phyloP scores from a whole-genome alignment of 192 early-diverging fungal genomes.

The Powellomyces hirtus region DNA sequence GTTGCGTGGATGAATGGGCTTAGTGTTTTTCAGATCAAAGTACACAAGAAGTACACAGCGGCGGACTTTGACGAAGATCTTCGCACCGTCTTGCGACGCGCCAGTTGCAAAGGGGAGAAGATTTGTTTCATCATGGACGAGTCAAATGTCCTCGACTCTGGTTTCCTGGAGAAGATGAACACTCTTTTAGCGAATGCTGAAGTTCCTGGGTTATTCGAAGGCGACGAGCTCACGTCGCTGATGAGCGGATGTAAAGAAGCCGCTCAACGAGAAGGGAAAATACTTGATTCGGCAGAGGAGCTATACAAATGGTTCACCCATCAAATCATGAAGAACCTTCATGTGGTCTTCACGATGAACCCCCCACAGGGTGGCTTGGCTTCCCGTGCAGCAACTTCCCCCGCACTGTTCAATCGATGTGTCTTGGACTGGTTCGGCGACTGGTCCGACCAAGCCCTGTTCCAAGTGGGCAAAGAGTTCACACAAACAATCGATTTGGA shows the following conservation, averaged over 20 bases:
- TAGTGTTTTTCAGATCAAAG: constrained; percentile 93
- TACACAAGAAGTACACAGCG: constrained; percentile 94
- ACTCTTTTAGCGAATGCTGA: constrained; percentile 98
- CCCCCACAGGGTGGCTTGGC: constrained; percentile 91
- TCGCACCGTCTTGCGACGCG: constrained; percentile 78
- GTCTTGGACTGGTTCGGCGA: constrained; percentile 99
- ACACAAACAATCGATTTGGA: constrained; percentile 89
- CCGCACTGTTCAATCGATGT: constrained; percentile 99
- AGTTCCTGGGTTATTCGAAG: constrained; percentile 98
- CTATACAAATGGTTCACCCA: constrained; percentile 97
- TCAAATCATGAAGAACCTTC: constrained; percentile 94
- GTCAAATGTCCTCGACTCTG: constrained; percentile 95
- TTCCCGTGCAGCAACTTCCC: constrained; percentile 92
- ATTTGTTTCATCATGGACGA: constrained; percentile 98
- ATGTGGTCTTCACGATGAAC: constrained; percentile 99
- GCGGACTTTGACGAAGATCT: constrained; percentile 99
- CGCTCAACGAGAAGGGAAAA: constrained; percentile 85
- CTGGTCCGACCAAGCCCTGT: constrained; percentile 97
- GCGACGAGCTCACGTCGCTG: constrained; percentile 91
- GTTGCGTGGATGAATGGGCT: constrained; percentile 99
- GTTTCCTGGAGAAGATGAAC: constrained; percentile 99
- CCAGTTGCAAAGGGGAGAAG: constrained; percentile 97
- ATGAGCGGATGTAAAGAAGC: constrained; percentile 96
- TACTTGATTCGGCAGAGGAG: constrained; percentile 93
- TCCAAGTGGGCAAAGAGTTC: constrained; percentile 97